Base-by-base conservation (phyloP, 306 rosid species). In the Rosa multiflora region DNA sequence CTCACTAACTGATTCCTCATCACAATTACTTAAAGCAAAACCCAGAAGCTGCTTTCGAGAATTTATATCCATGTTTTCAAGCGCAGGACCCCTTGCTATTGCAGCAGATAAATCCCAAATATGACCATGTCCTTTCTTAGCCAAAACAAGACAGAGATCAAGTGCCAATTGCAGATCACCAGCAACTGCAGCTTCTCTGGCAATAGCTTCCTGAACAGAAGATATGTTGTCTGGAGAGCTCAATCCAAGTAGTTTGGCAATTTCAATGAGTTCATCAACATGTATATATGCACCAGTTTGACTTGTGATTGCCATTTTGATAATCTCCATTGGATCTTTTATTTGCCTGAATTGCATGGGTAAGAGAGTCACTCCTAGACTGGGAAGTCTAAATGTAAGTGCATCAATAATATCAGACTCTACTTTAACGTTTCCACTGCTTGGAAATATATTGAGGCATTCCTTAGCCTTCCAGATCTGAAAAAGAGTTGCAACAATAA, bases 111-210 rank as follows among this genome's bases (percentile, higher is more conserved):
- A 89, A 81, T 95, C 99, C 99, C 99, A 95, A 76, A 93, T 77
- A 71, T 77, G 82, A 83, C 99, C 99, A 78, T 93, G 98, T 77
- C 98, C 98, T 73, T 93, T 93, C 86, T 85, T 86, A 53, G 90
- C 85, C 89, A 95, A 90, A 89, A 85, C 91, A 88, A 93, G 91
- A 86, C 98, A 95, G 76, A 95, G 97, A 86, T 93, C 99, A 87
- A 93, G 93, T 77, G 99, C 97, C 88, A 95, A 77, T 81, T 95
- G 99, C 74, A 95, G 89, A 93, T 95, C 99, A 78, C 98, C 98
- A 81, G 99, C 96, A 86, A 93, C 96, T 32, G 99, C 99, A 84
- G 99, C 99, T 87, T 95, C 99, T 91, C 99, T 88, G 76, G 99
- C 99, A 83, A 93, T 91, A 79, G 94, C 94, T 87, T 95, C 99